Conservation (phyloP, 306 rosid species). For the Fragaria iinumae region DNA sequence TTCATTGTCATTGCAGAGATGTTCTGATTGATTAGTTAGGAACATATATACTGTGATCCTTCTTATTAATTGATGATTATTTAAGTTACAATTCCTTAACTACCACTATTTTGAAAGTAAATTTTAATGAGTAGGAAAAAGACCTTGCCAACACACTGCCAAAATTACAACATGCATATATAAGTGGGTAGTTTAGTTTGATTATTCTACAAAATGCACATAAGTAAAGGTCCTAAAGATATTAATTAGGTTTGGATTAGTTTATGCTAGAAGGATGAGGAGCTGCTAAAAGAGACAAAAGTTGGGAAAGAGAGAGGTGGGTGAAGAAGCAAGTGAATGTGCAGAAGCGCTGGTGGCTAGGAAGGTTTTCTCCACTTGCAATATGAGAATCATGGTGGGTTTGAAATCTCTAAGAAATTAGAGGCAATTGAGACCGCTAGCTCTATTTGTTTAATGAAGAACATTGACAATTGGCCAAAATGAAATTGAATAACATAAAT, state of each 20-base stretch:
- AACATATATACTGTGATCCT: neutral
- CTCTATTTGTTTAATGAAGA: neutral
- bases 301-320: slow-evolving; percentile 39
- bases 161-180: slow-evolving; percentile 12
- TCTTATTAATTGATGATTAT: neutral
- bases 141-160: neutral
- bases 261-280: slow-evolving; percentile 29
- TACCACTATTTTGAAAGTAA: neutral
- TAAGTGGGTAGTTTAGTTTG: slow-evolving; percentile 11
- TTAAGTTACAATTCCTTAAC: neutral
- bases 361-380: slow-evolving; percentile 59
- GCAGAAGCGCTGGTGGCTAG: slow-evolving; percentile 54
- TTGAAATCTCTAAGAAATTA: slow-evolving; percentile 31
- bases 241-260: slow-evolving; percentile 21
- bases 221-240: slow-evolving; percentile 23
- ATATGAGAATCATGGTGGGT: slow-evolving; percentile 41
- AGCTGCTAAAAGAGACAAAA: slow-evolving; percentile 37
- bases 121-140: neutral
- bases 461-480: neutral
- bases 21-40: neutral
- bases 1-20: neutral
- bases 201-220: neutral
- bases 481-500: slow-evolving; percentile 1
- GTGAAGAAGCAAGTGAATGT: slow-evolving; percentile 43
- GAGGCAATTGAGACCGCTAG: slow-evolving; percentile 18